Conservation (phyloP, 2,329 filamentous ascomycete species). For the Cryoendolithus antarcticus region DNA sequence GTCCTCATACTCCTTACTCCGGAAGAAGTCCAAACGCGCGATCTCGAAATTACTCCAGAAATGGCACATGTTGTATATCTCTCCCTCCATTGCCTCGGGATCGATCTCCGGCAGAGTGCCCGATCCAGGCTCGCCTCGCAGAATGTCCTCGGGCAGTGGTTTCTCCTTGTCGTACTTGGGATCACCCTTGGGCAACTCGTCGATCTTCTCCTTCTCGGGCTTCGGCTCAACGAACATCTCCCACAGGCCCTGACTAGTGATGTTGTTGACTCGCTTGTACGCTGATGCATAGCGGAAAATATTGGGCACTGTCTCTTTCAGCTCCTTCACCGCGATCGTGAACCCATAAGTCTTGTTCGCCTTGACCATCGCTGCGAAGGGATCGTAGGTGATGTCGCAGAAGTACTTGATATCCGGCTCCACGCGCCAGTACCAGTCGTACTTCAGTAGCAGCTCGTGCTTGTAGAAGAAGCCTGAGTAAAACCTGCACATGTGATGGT, state of each 20-base stretch:
- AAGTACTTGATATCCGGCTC: constrained; percentile 99
- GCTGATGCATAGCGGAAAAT: constrained; percentile 98
- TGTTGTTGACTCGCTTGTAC: constrained; percentile 84
- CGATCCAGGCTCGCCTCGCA: constrained; percentile 60
- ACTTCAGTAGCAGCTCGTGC: constrained; percentile 85
- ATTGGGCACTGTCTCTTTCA: constrained; percentile 94
- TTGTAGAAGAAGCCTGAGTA: constrained; percentile 99
- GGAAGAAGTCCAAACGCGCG: constrained; percentile 85
- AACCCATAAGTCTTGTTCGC: constrained; percentile 97
- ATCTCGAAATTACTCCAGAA: constrained; percentile 99
- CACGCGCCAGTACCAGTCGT: constrained; percentile 99
- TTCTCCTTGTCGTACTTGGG: constrained; percentile 53
- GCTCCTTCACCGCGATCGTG: constrained; percentile 95
- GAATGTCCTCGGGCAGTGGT: constrained; percentile 65
- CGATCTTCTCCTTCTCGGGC: constrained; percentile 42
- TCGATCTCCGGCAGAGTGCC: constrained; percentile 70
- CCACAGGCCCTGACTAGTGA: constrained; percentile 87
- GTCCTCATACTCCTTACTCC: constrained; percentile 92
- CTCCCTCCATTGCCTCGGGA: constrained; percentile 87
- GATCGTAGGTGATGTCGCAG: constrained; percentile 98
- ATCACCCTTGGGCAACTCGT: constrained; percentile 36
- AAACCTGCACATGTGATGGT: constrained; percentile 98
- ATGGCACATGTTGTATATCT: constrained; percentile 99
- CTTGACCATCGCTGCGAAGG: constrained; percentile 89
- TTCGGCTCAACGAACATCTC: constrained; percentile 93